Base-by-base conservation (phyloP, 1,139 yeast genomes). In the Magnusiomyces ingens region DNA sequence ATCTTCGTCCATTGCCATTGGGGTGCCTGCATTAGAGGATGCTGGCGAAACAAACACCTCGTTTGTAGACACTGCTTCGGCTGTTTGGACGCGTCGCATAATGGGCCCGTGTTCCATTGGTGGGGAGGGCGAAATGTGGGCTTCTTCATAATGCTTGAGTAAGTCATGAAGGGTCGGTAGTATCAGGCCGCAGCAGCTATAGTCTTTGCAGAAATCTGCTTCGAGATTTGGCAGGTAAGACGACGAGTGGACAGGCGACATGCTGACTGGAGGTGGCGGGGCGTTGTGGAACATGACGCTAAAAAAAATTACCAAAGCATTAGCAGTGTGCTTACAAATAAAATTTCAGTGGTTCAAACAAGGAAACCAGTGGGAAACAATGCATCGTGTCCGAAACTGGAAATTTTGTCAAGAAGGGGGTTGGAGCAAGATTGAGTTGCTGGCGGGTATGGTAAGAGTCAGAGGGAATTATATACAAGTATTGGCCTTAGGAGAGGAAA, bases 201-300 rank as follows among this genome's bases (percentile, higher is more conserved):
- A 93, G 72, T 93, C 99, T 69, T 87, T 88, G 70, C 99, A 93
- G 70, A 91, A 93, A 69, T 91, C 91, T 11, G 96, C 96, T 71
- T 93, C 99, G 57, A 93, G 75, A 64, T 88, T 87, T 15, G 98
- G 97, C 60, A 91, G 75, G 67, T 89, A 90, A 3, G 93, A 81
- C 8, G 91, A 80, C 43, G 75, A 70, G 66, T 82, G 82, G 50
- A 75, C 71, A 46, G 90, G 85, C 50, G 90, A 66, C 69, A 65
- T 66, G 58, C 67, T 59, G 53, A 65, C 60, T 15, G 62, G 64
- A 53, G 58, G 58, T 38, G 60, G 60, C 21, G 64, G 63, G 5
- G 62, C 58, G 54, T 64, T 62, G 57, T 69, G 65, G 58, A 67
- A 62, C 60, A 68, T 60, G 46, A 68, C 70, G 50, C 62, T 62